Conservation (phyloP, 2,329 filamentous ascomycete genomes). For the Mollisiaceae sp. region DNA sequence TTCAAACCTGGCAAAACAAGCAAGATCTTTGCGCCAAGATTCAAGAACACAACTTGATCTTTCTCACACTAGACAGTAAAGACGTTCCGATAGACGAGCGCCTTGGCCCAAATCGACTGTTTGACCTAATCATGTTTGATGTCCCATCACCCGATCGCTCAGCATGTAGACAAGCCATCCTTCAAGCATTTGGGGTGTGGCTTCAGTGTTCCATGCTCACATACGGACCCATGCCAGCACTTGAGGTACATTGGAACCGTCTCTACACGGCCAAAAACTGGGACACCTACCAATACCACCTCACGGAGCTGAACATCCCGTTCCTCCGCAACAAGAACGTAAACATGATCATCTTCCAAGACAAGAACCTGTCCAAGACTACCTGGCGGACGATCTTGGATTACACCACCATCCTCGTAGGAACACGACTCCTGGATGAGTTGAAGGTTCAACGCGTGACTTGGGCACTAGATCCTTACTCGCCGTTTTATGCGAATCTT, state of each 20-base stretch:
- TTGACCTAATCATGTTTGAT: neutral
- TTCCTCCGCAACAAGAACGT: too few relatives aligned
- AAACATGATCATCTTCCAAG: neutral
- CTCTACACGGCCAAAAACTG: neutral
- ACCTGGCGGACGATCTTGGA: neutral
- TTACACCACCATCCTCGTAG: neutral
- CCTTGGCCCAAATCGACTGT: neutral
- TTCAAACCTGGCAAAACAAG: neutral
- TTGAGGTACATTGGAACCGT: too few relatives aligned
- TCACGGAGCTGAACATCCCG: too few relatives aligned
- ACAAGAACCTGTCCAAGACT: neutral
- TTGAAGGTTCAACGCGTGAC: neutral
- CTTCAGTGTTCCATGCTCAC: neutral
- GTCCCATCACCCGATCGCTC: neutral
- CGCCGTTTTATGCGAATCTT: too few relatives aligned
- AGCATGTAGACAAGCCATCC: neutral
- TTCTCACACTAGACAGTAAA: neutral
- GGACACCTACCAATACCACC: neutral
- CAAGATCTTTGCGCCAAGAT: neutral
- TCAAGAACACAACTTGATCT: neutral
- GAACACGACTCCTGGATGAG: neutral
- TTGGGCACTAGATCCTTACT: too few relatives aligned
- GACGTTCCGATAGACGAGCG: neutral
- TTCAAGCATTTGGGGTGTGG: neutral
- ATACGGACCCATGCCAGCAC: neutral